Conservation (phyloP, 2,329 filamentous ascomycete genomes). For the Claviceps citrina region DNA sequence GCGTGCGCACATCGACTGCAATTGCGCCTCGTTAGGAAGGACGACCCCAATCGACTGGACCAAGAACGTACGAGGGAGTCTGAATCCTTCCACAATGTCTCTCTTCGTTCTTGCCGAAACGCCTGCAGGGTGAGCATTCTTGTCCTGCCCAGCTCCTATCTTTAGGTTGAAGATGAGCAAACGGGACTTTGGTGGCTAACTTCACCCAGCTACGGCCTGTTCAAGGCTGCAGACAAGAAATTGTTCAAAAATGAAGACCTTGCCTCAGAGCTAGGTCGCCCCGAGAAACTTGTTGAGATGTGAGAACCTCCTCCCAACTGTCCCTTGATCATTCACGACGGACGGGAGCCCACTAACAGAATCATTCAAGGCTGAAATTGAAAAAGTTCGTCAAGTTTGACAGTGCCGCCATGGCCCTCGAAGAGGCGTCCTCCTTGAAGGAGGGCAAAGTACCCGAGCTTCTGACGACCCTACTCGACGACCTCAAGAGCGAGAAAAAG, state of each 20-base stretch:
- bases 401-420: conserved; percentile 74
- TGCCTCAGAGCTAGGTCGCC: conserved; percentile 55
- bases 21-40: conserved; percentile 23
- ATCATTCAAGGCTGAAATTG: conserved; percentile 58
- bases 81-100: conserved; percentile 45
- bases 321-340: neutral
- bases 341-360: neutral
- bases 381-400: conserved; percentile 98
- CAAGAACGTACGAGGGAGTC: conserved; percentile 18
- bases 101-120: conserved; percentile 90
- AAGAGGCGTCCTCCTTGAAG: conserved; percentile 75
- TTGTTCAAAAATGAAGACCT: conserved; percentile 78
- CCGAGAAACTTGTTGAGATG: conserved; percentile 77
- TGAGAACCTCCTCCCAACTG: conserved; percentile 29
- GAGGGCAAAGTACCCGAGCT: conserved; percentile 92
- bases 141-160: neutral
- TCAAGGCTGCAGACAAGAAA: conserved; percentile 99
- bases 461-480: conserved; percentile 66
- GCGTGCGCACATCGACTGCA: conserved; percentile 21
- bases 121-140: conserved; percentile 51
- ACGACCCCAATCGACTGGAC: conserved; percentile 17
- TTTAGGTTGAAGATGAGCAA: neutral
- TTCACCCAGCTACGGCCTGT: conserved; percentile 69
- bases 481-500: conserved; percentile 96
- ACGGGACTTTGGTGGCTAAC: conserved; percentile 14